Conservation (phyloP, 1,284 basidiomycete species). For the Sparassis latifolia region DNA sequence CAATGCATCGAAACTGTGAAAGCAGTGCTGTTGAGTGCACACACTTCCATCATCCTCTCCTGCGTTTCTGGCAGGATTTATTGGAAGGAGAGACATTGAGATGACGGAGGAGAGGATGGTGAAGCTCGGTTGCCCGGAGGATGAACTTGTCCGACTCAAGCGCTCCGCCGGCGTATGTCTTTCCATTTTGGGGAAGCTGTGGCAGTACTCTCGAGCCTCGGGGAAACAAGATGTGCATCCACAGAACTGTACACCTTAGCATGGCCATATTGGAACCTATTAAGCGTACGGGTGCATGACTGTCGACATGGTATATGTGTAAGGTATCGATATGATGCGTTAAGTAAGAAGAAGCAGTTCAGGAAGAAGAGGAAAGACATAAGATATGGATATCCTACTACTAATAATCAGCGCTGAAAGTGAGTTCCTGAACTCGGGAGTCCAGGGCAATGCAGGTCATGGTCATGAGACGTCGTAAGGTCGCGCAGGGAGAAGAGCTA, state of each 20-base stretch:
- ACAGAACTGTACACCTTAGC: too few relatives aligned
- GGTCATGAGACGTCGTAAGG: slow-evolving; percentile 8
- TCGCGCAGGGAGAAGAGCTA: too few relatives aligned
- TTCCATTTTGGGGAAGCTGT: too few relatives aligned
- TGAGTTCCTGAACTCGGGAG: not conserved
- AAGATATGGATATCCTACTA: slow-evolving; percentile 17
- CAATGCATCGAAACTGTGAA: slow-evolving; percentile 72
- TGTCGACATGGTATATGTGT: slow-evolving; percentile 14
- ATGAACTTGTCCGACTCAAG: not conserved
- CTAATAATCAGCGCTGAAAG: slow-evolving; percentile 7
- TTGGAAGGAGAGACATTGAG: slow-evolving; percentile 43
- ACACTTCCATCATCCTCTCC: slow-evolving; percentile 32
- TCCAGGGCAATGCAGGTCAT: slow-evolving; percentile 9
- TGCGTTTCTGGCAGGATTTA: slow-evolving; percentile 30
- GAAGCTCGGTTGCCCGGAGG: not conserved
- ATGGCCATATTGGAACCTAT: too few relatives aligned
- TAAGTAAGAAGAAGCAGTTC: too few relatives aligned
- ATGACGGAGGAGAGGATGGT: slow-evolving; percentile 12
- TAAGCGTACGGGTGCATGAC: slow-evolving; percentile 12
- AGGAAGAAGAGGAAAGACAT: slow-evolving; percentile 7
- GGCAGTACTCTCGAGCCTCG: too few relatives aligned
- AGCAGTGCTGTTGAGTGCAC: slow-evolving; percentile 70
- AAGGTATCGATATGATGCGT: slow-evolving; percentile 10
- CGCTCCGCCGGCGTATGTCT: not conserved
- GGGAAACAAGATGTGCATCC: too few relatives aligned